A percentile compares a stretch with the other conserved stretches of the same genome.
Conservation (phyloP, 2,329 filamentous ascomycete genomes). For the Pestalotiopsis sp. region DNA sequence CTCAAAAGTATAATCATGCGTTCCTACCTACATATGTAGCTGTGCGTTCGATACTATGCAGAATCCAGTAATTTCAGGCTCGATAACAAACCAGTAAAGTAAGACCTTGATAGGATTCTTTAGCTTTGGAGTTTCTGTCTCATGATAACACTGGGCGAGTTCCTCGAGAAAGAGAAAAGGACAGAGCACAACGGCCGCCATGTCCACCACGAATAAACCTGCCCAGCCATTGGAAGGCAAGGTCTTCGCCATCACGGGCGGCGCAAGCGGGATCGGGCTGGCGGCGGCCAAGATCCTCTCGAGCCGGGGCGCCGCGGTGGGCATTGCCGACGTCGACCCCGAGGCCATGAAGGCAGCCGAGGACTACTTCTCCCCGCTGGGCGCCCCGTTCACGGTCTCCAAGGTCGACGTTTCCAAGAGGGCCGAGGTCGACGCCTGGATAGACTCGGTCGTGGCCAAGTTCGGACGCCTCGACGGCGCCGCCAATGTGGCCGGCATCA, state of each 20-base stretch:
- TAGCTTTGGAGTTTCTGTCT: neutral
- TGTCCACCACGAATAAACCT: neutral
- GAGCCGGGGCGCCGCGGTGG: conserved; percentile 30
- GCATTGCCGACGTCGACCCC: conserved; percentile 32
- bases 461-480: conserved; percentile 58
- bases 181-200: neutral
- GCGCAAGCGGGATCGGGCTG: conserved; percentile 39
- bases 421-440: conserved; percentile 53
- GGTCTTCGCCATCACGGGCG: conserved; percentile 45
- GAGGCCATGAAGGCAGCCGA: conserved; percentile 27
- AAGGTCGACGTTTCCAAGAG: conserved; percentile 52
- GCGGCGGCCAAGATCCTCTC: conserved; percentile 34
- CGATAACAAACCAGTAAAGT: too few species aligned
- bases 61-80: neutral
- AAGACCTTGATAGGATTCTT: neutral
- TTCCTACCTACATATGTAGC: neutral
- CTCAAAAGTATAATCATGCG: neutral
- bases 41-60: neutral
- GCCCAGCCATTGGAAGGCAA: conserved; percentile 30
- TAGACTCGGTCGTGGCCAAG: conserved; percentile 45
- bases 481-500: conserved; percentile 56
- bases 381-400: conserved; percentile 33
- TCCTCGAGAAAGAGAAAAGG: neutral
- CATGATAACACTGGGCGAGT: neutral
- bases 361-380: conserved; percentile 28